phyloP scores from a whole-genome alignment of 352 stramenopile genomes.

The Phytophthora fragariae region DNA sequence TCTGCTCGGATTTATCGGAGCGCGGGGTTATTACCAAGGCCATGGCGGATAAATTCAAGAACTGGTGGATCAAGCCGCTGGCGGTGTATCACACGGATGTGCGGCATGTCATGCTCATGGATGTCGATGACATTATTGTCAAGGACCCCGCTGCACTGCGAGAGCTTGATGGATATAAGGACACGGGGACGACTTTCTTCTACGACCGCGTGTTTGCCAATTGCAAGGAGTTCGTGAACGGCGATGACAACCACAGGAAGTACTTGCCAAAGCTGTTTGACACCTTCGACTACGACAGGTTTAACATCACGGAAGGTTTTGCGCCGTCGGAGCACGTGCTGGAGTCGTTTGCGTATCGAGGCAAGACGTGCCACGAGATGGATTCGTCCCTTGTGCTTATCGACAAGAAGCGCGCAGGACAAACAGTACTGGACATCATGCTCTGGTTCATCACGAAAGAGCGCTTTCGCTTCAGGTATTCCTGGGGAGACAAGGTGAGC shows the following conservation, averaged over 20 bases:
- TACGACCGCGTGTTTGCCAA: slow-evolving; percentile 59
- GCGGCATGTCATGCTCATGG: slow-evolving; percentile 30
- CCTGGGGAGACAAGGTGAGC: slow-evolving; percentile 32
- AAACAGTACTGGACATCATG: slow-evolving; percentile 41
- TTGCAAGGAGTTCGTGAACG: slow-evolving; percentile 54
- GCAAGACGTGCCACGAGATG: slow-evolving; percentile 63
- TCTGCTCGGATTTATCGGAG: slow-evolving; percentile 40
- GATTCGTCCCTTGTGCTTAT: slow-evolving; percentile 62
- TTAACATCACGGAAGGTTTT: slow-evolving; percentile 33
- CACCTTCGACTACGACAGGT: slow-evolving; percentile 59
- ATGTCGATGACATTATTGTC: slow-evolving; percentile 36
- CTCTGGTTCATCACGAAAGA: slow-evolving; percentile 45
- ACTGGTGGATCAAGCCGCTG: slow-evolving; percentile 50
- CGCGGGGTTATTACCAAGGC: slow-evolving; percentile 16
- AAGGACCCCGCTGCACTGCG: slow-evolving; percentile 24
- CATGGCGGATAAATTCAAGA: slow-evolving; percentile 35
- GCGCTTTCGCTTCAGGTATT: slow-evolving; percentile 40
- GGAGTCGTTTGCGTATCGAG: slow-evolving; percentile 52
- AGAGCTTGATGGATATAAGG: slow-evolving; percentile 21
- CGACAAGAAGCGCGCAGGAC: slow-evolving; percentile 36
- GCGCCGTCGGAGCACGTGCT: slow-evolving; percentile 49
- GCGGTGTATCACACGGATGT: slow-evolving; percentile 35
- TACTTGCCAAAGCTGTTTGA: slow-evolving; percentile 52
- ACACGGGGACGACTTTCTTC: slow-evolving; percentile 32
- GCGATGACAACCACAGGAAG: slow-evolving; percentile 34